phyloP scores from a whole-genome alignment of 202 grass and related monocot species.

The Eragrostis tef region DNA sequence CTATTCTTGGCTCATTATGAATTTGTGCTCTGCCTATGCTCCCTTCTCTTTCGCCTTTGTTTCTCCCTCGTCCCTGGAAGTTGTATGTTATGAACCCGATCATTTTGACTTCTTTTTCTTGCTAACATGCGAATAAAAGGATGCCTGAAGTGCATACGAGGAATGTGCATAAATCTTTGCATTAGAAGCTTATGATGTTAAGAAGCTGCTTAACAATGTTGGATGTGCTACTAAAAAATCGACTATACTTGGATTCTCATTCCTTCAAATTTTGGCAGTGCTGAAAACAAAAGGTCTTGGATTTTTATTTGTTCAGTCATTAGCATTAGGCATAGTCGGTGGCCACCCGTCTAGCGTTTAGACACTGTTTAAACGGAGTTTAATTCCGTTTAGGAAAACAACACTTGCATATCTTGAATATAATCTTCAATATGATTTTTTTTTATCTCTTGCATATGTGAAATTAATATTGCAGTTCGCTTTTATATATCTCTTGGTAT shows the following conservation, averaged over 20 bases:
- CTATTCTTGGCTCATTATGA: constrained; percentile 41
- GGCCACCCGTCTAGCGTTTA: too few relatives aligned
- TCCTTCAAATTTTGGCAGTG: constrained; percentile 2
- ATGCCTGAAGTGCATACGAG: background rate
- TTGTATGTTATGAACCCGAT: background rate
- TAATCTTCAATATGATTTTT: background rate
- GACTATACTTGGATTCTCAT: background rate
- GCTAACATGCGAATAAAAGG: constrained; percentile 21
- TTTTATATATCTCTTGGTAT: background rate
- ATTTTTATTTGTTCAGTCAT: background rate
- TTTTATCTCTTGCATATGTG: too few relatives aligned
- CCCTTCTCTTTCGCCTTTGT: background rate
- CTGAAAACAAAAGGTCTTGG: background rate
- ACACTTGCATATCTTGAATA: constrained; percentile 6
- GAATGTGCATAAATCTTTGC: background rate
- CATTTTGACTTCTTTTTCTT: background rate
- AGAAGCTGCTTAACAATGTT: background rate
- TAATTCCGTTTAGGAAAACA: too few relatives aligned
- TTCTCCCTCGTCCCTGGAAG: background rate
- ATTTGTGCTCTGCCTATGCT: constrained; percentile 7
- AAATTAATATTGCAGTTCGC: too few relatives aligned
- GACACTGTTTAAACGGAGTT: too few relatives aligned
- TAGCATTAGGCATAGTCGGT: too few relatives aligned
- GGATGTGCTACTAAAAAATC: background rate
- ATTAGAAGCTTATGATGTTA: background rate